Conservation (phyloP, 179 eudicot genomes). For the Sideroxylon spinosum region DNA sequence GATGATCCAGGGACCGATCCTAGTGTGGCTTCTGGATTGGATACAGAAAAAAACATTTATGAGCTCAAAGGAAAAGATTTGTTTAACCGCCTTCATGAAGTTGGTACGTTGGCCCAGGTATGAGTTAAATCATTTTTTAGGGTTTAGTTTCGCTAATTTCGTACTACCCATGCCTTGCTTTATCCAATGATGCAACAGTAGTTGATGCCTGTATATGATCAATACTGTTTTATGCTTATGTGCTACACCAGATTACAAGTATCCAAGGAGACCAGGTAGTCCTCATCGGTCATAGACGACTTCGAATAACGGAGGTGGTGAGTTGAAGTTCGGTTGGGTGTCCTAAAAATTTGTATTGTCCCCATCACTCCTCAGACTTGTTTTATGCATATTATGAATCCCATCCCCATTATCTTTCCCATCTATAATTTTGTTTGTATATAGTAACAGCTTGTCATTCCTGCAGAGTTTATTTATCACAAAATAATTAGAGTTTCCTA, state of each 20-base stretch:
- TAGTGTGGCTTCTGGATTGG: slow-evolving; percentile 36
- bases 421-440: slow-evolving; percentile 1
- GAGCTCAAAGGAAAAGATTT: slow-evolving; percentile 90
- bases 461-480: not conserved
- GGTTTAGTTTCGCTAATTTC: slow-evolving; percentile 3
- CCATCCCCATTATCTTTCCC: not conserved
- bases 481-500: not conserved
- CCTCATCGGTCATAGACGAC: slow-evolving; percentile 89
- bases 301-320: slow-evolving; percentile 91
- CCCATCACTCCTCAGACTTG: not conserved
- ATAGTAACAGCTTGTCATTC: not conserved
- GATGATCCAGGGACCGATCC: slow-evolving; percentile 66
- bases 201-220: slow-evolving; percentile 1
- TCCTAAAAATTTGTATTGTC: not conserved
- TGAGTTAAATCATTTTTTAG: slow-evolving; percentile 14
- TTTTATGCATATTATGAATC: not conserved
- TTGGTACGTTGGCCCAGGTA: slow-evolving; percentile 97
- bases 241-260: slow-evolving; percentile 60
- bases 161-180: not conserved
- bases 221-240: slow-evolving; percentile 13
- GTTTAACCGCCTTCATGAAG: slow-evolving; percentile 80
- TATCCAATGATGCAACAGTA: not conserved
- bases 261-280: slow-evolving; percentile 94
- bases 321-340: slow-evolving; percentile 23
- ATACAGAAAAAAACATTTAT: slow-evolving; percentile 61